Base-by-base conservation (phyloP, 495 filamentous ascomycete genomes). In the Cetradonia linearis region DNA sequence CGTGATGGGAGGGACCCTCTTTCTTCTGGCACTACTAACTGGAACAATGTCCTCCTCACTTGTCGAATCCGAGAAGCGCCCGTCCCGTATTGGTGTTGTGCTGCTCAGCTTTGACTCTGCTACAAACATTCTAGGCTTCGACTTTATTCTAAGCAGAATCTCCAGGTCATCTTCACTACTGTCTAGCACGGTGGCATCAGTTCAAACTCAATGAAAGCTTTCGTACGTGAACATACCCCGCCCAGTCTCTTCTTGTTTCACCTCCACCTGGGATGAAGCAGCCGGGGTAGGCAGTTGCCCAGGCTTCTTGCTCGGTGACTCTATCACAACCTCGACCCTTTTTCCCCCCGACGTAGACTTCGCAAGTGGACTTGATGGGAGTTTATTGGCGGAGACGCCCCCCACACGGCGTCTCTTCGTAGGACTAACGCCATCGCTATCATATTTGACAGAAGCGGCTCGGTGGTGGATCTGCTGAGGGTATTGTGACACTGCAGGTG, bases 391-490 rank as follows among this genome's bases (percentile, higher is more conserved):
- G 33, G 55, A 36, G 33, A 31, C n/a, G 10, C 27, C 5, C 25
- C 47, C 36, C 10, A 58, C 50, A 28, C 59, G 48, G n/a, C 49
- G n/a, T 31, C 57, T 61, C 23, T 66, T 55, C n/a, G 66, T 63
- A 0, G 72, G 65, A 52, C 67, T 66, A 28, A 69, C 73, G 7
- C 23, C 30, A 28, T 73, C 71, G 61, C 75, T 68, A 10, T 60
- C 58, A 38, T 76, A 78, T n/a, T 66, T 69, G 23, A 79, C 64
- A 28, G 62, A 74, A 11, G 76, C 70, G 20, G 66, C 68, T 38
- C 73, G 71, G 58, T 65, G 69, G 38, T 54, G 44, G 36, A 59
- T 18, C 65, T 65, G 5, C 65, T 63, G 11, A 57, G 64, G 31
- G 56, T 53, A 56, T 46, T 66, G 6, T 20, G 56, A 53, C 60